Conservation (phyloP, 495 filamentous ascomycete species). For the Ramalina intermedia region DNA sequence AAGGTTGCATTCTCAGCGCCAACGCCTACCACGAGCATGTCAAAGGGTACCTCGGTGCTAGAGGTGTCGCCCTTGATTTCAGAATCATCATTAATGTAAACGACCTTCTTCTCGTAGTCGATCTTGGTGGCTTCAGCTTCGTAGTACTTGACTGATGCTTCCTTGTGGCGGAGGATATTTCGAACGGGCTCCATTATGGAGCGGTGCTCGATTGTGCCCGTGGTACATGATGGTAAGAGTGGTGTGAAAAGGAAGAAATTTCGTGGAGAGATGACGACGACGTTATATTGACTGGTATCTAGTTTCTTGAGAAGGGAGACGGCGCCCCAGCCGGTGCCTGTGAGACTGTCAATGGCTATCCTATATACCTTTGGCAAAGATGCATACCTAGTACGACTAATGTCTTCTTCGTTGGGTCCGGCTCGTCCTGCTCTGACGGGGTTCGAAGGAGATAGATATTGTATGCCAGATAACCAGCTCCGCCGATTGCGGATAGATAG, state of each 20-base stretch:
- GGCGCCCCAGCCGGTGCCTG: constrained; percentile 92
- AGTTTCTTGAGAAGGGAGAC: constrained; percentile 96
- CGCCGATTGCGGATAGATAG: constrained; percentile 51
- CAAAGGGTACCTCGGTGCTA: constrained; percentile 84
- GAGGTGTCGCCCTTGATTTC: constrained; percentile 76
- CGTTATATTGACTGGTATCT: constrained; percentile 97
- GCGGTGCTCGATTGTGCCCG: constrained; percentile 92
- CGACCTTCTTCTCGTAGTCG: constrained; percentile 77
- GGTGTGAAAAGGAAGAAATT: constrained; percentile 99
- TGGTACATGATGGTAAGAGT: constrained; percentile 90
- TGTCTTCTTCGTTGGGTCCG: constrained; percentile 89
- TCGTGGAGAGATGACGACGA: constrained; percentile 83
- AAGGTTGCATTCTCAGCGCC: constrained; percentile 98
- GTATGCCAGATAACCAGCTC: constrained; percentile 58
- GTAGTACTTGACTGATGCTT: constrained; percentile 83
- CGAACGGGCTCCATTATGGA: constrained; percentile 98
- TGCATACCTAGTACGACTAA: constrained; percentile 82
- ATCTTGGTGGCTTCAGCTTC: constrained; percentile 97
- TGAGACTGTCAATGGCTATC: constrained; percentile 8
- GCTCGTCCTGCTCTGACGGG: constrained; percentile 63
- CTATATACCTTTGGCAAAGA: not conserved
- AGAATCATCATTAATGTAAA: constrained; percentile 81
- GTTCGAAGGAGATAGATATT: constrained; percentile 67
- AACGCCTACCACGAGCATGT: constrained; percentile 95
- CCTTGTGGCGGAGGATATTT: constrained; percentile 86